Conservation (phyloP, 202 grass and related monocot genomes). For the Digitaria exilis region DNA sequence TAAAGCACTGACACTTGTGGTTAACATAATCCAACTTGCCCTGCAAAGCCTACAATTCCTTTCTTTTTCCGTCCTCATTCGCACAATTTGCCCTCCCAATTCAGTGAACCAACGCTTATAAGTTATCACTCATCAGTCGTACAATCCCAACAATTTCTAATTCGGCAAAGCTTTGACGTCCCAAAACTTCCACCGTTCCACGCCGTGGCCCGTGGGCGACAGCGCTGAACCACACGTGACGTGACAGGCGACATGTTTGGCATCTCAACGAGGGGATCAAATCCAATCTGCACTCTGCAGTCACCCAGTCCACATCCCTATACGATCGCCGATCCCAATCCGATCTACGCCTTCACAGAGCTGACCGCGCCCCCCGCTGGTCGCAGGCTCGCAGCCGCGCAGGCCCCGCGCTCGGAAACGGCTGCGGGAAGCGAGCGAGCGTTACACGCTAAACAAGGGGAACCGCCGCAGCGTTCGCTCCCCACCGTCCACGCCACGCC, state of each 20-base stretch:
- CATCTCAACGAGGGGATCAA: background rate
- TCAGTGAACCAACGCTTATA: no score
- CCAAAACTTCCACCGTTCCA: background rate
- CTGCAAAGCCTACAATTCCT: background rate
- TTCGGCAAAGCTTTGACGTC: background rate
- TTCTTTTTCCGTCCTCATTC: background rate
- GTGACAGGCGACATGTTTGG: background rate
- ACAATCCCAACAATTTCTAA: background rate
- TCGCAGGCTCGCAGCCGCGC: background rate
- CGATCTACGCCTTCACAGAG: background rate
- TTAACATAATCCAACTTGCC: background rate
- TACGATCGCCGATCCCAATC: background rate
- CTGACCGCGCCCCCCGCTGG: background rate
- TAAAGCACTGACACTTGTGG: background rate
- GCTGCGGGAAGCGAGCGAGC: constrained; percentile 12
- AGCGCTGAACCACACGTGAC: background rate
- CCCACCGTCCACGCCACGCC: constrained; percentile 40
- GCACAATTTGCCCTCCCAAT: background rate
- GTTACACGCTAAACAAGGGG: constrained; percentile 17
- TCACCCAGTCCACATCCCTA: background rate
- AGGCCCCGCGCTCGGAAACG: constrained; percentile 11
- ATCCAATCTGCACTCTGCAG: background rate
- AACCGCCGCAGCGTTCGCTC: constrained; percentile 19
- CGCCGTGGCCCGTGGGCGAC: no score
- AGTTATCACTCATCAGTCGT: background rate